Evolutionary conservation across 345 rosid species (phyloP), one percentile per base, ranked within the genome.

Genomic region (Rhodomyrtus tomentosa): DNA sequence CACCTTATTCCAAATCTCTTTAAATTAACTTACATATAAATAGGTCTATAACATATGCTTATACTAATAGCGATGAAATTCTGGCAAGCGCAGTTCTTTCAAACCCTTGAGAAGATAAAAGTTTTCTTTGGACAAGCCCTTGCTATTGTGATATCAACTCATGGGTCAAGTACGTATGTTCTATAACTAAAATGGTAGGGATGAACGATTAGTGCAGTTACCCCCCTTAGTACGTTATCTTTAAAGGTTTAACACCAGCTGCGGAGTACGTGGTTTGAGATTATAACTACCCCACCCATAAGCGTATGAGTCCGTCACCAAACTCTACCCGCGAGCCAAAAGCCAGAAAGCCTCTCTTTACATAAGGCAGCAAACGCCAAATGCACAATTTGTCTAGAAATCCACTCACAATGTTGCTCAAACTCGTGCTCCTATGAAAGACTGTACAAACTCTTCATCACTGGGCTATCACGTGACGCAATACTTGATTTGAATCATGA

Each of bases 161-260:
- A 13, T n/a, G 36, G 20, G 0, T 10, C 36, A 58, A 5, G 12
- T n/a, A 58, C 12, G 29, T 12, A 27, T 14, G 1, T 0, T 13
- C 1, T 58, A 58, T 29, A 59, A 59, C 21, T 29, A 29, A 59
- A 29, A 29, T 15, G 38, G 22, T 59, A 5, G 1, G 20, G 21
- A 59, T 2, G 0, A 59, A 59, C 1, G 0, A 15, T 15, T 0
- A 6, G 2, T 29, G 22, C 8, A 59, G 40, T 5, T 27, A 29
- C n/a, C 0, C 10, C 10, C 0, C 20, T 59, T 59, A 27, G 18
- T 14, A 5, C 0, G 1, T 59, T 59, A 6, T 59, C 36, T n/a
- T 12, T 58, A n/a, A 59, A 59, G 22, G 38, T 7, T 20, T 15
- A 4, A 7, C 21, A 15, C 1, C 2, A 0, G 0, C 0, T 59